phyloP scores from a whole-genome alignment of 2,329 filamentous ascomycete genomes.

The Beauveria varroae region DNA sequence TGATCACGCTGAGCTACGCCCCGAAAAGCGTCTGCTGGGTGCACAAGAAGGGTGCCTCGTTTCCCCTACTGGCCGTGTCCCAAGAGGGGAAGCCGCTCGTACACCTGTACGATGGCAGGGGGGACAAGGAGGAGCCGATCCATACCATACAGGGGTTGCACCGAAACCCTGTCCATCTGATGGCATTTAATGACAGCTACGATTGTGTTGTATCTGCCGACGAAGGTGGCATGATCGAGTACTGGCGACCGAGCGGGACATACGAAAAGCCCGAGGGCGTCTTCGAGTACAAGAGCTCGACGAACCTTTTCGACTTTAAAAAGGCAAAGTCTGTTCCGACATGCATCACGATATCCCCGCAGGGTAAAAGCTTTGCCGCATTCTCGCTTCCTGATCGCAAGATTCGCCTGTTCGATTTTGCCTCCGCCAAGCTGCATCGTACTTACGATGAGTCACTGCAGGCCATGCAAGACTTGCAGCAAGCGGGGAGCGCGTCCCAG shows the following conservation, averaged over 20 bases:
- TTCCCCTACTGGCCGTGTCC: constrained; percentile 79
- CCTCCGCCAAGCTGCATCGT: constrained; percentile 76
- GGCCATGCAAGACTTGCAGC: constrained; percentile 89
- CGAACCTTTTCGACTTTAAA: constrained; percentile 94
- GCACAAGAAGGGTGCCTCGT: constrained; percentile 76
- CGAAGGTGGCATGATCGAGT: constrained; percentile 88
- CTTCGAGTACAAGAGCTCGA: constrained; percentile 88
- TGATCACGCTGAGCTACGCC: constrained; percentile 67
- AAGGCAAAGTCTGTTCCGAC: constrained; percentile 82
- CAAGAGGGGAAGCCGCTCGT: constrained; percentile 66
- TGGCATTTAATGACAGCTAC: constrained; percentile 82
- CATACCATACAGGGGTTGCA: constrained; percentile 78
- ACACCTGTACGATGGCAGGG: constrained; percentile 80
- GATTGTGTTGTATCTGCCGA: constrained; percentile 91
- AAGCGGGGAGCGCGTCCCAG: constrained; percentile 75
- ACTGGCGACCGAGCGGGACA: constrained; percentile 74
- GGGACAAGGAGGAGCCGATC: constrained; percentile 67
- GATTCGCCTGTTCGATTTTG: constrained; percentile 88
- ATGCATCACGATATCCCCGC: constrained; percentile 77
- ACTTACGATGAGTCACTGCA: constrained; percentile 92
- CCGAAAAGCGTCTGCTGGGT: constrained; percentile 88
- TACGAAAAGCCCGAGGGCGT: constrained; percentile 91
- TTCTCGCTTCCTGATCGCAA: constrained; percentile 92
- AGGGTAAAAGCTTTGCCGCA: constrained; percentile 76
- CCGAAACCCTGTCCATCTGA: constrained; percentile 69